Evolutionary conservation across 2,329 filamentous ascomycete genomes (phyloP).

Genomic region (Penicillium sp.): DNA sequence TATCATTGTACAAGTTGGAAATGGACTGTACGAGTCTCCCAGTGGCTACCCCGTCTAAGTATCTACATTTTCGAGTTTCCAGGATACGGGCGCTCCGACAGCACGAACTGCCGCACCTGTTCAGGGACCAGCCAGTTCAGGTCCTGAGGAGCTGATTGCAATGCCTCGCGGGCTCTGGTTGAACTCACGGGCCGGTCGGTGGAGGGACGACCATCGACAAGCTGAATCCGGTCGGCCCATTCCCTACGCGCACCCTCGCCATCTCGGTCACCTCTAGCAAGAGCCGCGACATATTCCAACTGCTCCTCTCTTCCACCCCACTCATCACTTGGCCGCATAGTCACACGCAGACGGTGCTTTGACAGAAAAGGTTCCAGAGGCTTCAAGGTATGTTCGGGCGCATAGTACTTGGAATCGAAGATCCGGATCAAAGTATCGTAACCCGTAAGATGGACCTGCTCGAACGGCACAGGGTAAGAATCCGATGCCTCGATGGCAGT

Average conservation of each 20-base stretch:
- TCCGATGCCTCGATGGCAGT: conserved; percentile 41
- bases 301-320: conserved; percentile 45
- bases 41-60: neutral
- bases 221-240: conserved; percentile 45
- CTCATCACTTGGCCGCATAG: conserved; percentile 43
- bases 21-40: neutral
- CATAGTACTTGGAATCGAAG: conserved; percentile 52
- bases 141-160: conserved; percentile 30
- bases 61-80: neutral
- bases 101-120: conserved; percentile 35
- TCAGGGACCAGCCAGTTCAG: conserved; percentile 40
- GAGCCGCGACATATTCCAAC: conserved; percentile 36
- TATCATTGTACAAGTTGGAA: neutral
- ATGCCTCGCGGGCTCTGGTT: conserved; percentile 43
- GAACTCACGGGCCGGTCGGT: conserved; percentile 44
- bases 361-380: conserved; percentile 45
- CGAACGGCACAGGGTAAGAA: conserved; percentile 36
- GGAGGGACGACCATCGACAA: conserved; percentile 41
- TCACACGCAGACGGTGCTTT: conserved; percentile 46
- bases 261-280: conserved; percentile 41
- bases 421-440: conserved; percentile 52
- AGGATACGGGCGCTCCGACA: conserved; percentile 34
- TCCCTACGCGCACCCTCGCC: conserved; percentile 40
- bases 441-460: conserved; percentile 51
- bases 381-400: conserved; percentile 44